These are phyloP conservation scores for Endocarpon pusillum DNA, from an alignment of 495 filamentous ascomycete species.

Conservation along the genomic window DNA sequence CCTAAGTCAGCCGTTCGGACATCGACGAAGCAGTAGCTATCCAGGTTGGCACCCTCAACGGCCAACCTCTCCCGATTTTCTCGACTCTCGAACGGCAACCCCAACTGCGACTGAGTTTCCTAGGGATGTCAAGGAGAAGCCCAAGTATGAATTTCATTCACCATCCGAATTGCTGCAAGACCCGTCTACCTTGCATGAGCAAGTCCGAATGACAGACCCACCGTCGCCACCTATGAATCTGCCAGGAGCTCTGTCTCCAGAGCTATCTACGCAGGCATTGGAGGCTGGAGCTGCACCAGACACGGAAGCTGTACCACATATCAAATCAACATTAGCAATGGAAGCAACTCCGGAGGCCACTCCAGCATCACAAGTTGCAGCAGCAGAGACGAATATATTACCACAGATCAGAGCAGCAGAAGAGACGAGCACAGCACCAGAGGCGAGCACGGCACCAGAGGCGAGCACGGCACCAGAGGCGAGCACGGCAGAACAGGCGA, in stretches of 20 bases:
- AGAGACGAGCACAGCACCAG: too few relatives aligned
- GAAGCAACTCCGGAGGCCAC: not conserved
- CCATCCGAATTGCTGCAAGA: constrained; percentile 27
- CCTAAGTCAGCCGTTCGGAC: too few relatives aligned
- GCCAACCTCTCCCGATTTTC: constrained; percentile 8
- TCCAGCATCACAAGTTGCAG: not conserved
- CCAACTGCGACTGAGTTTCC: constrained; percentile 18
- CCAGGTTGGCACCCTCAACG: not conserved
- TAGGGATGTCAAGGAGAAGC: constrained; percentile 13
- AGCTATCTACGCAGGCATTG: too few relatives aligned
- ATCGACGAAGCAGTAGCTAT: not conserved
- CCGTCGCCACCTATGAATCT: too few relatives aligned
- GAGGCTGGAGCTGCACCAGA: constrained; percentile 2
- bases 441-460: too few relatives aligned
- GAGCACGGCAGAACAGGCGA: too few relatives aligned
- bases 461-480: constrained; percentile 10
- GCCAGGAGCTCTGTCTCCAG: too few relatives aligned
- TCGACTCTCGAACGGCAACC: constrained; percentile 23
- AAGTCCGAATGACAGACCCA: too few relatives aligned
- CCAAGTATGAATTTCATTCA: constrained; percentile 29
- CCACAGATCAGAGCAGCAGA: too few relatives aligned
- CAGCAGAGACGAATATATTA: too few relatives aligned
- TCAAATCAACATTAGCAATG: too few relatives aligned
- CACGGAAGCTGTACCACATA: constrained; percentile 1
- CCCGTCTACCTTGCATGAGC: constrained; percentile 10